Evolutionary conservation across 225 moss, liverwort and hornwort genomes (phyloP).

Genomic region (Ulota crispa): DNA sequence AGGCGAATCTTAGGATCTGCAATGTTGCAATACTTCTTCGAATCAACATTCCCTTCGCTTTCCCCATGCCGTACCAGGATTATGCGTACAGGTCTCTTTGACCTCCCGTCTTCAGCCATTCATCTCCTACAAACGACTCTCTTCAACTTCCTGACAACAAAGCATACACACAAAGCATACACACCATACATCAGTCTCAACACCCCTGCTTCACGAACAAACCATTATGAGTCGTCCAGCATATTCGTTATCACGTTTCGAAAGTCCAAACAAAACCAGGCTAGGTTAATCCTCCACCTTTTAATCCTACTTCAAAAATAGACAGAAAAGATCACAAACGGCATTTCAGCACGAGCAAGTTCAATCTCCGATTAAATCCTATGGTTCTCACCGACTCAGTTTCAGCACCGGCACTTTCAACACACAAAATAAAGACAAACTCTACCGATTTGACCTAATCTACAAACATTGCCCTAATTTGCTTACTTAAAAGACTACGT

Average conservation of each 20-base stretch:
- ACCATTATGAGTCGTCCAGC: background rate
- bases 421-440: accelerated
- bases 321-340: too few species aligned
- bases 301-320: background rate
- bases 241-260: background rate
- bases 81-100: conserved; percentile 54
- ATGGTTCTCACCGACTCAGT: too few species aligned
- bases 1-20: conserved; percentile 62
- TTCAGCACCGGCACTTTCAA: background rate
- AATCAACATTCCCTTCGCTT: conserved; percentile 68
- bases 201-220: background rate
- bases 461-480: background rate
- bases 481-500: background rate
- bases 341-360: background rate
- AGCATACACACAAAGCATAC: background rate
- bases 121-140: conserved; percentile 27
- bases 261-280: background rate
- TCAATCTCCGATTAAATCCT: background rate
- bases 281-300: too few species aligned
- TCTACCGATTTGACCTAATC: conserved; percentile 10
- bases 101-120: conserved; percentile 63
- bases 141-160: background rate
- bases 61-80: conserved; percentile 67
- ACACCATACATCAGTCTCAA: background rate
- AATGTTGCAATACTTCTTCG: conserved; percentile 48